Conservation (phyloP, 2,329 filamentous ascomycete genomes). For the Botrytis fragariae region DNA sequence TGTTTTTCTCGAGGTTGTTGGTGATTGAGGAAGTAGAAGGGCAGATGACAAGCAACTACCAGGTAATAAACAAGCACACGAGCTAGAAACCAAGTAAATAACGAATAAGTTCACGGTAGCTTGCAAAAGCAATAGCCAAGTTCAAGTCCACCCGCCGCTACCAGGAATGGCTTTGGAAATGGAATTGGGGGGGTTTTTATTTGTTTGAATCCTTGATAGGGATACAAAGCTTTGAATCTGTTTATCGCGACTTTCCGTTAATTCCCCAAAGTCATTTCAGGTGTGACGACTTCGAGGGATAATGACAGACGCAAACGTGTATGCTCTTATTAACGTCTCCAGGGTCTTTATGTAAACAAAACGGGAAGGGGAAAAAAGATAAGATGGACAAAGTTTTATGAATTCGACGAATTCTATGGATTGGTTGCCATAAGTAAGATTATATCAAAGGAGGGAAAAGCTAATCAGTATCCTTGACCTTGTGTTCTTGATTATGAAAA, state of each 20-base stretch:
- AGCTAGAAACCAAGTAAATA: background rate
- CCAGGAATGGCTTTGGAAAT: background rate
- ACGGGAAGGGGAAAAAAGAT: background rate
- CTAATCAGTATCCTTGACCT: background rate
- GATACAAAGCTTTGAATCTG: background rate
- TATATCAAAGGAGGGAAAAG: background rate
- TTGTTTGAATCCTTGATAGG: background rate
- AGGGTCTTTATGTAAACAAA: background rate
- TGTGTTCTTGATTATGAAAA: background rate
- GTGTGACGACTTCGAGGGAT: background rate
- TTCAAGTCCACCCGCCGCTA: background rate
- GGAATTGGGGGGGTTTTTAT: background rate
- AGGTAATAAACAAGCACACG: background rate
- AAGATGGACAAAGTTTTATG: background rate
- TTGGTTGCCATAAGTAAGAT: background rate
- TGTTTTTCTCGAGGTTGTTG: conserved; percentile 14
- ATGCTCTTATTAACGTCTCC: background rate
- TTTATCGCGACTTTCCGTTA: conserved; percentile 13
- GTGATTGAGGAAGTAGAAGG: background rate
- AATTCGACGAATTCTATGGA: background rate
- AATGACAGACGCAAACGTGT: background rate
- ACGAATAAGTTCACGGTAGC: background rate
- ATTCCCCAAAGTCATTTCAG: background rate
- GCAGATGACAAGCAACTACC: conserved; percentile 4
- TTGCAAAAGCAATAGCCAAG: conserved; percentile 1